A percentile compares a stretch with the other conserved stretches of the same genome.
phyloP scores from a whole-genome alignment of 371 early-diverging fungal genomes.

The Mortierella sp. region DNA sequence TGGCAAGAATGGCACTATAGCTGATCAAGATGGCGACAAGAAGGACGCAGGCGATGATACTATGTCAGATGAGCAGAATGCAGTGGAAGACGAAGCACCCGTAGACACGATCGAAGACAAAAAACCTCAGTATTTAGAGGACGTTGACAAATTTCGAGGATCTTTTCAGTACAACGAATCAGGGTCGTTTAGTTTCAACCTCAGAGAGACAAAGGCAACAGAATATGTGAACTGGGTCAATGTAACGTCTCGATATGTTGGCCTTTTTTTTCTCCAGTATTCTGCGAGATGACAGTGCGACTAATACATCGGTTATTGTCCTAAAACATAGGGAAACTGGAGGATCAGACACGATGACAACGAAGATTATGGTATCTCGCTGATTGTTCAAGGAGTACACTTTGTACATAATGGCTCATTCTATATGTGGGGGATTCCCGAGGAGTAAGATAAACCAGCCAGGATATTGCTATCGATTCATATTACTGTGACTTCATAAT shows the following conservation, averaged over 20 bases:
- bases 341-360: constrained; percentile 66
- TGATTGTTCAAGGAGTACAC: constrained; percentile 70
- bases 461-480: not conserved
- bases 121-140: constrained; percentile 33
- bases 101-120: constrained; percentile 41
- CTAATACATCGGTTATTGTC: not conserved
- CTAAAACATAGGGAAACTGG: constrained; percentile 61
- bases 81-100: constrained; percentile 4
- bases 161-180: constrained; percentile 44
- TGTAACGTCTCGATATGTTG: constrained; percentile 36
- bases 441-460: constrained; percentile 57
- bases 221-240: constrained; percentile 67
- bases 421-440: constrained; percentile 68
- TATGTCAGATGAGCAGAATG: not conserved
- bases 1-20: not conserved
- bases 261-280: not conserved
- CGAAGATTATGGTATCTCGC: constrained; percentile 65
- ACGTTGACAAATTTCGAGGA: constrained; percentile 34
- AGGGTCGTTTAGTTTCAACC: constrained; percentile 62
- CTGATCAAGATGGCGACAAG: not conserved
- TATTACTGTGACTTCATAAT: not conserved
- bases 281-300: not conserved
- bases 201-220: constrained; percentile 62
- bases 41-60: not conserved
- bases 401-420: constrained; percentile 69